A percentile compares a stretch with the other conserved stretches of the same genome.
Conservation (phyloP, 1,139 yeast species). For the Candida tetrigidarum region DNA sequence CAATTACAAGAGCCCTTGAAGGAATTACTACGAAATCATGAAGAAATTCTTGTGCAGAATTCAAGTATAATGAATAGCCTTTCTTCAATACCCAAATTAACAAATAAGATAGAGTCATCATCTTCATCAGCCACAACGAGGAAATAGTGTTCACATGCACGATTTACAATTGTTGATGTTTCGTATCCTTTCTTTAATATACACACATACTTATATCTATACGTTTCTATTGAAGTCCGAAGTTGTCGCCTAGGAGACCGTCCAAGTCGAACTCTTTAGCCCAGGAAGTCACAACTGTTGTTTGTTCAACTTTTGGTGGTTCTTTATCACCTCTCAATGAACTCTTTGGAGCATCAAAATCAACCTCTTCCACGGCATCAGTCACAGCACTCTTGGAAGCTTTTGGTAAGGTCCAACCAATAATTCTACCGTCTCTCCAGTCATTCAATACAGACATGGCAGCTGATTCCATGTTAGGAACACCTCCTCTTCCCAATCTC, state of each 20-base stretch:
- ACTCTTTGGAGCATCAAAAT: conserved; percentile 43
- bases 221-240: conserved; percentile 25
- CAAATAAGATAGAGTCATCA: conserved; percentile 10
- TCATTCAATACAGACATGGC: conserved; percentile 84
- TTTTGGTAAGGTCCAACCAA: conserved; percentile 91
- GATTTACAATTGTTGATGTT: too few species aligned
- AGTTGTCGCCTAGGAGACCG: conserved; percentile 60
- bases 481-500: conserved; percentile 89
- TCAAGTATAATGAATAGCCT: conserved; percentile 28
- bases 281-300: conserved; percentile 88
- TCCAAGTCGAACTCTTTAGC: conserved; percentile 93
- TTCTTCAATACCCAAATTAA: conserved; percentile 19
- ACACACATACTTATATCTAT: neutral
- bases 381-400: conserved; percentile 47
- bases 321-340: conserved; percentile 50
- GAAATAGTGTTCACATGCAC: neutral
- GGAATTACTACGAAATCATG: conserved; percentile 29
- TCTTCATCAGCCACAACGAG: too few species aligned
- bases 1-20: conserved; percentile 28
- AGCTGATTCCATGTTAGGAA: conserved; percentile 87
- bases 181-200: too few species aligned
- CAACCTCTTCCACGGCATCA: conserved; percentile 28
- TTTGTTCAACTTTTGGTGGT: conserved; percentile 66
- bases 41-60: conserved; percentile 31
- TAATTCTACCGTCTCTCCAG: conserved; percentile 96